Base-by-base conservation (phyloP, 2,329 filamentous ascomycete genomes). In the Epichloe brachyelytri region DNA sequence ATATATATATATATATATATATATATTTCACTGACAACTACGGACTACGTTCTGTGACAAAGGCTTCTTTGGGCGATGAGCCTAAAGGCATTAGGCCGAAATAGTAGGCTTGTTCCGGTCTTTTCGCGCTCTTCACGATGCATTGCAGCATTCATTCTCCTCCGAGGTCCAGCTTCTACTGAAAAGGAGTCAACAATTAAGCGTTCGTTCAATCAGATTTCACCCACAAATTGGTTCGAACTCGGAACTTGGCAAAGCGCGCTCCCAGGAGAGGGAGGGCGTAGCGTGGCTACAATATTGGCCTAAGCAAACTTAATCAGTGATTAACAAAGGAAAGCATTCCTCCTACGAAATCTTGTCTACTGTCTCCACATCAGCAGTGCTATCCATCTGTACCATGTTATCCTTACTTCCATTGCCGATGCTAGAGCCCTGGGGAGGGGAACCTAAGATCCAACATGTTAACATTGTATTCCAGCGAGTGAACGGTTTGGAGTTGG, bases 401-500 rank as follows among this genome's bases (percentile, higher is more conserved):
- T 46, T 39, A 44, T 38, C 43, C 39, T 48, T 40, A 33, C 41
- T 36, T 49, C 50, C 49, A 49, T 15, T 40, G 8, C 20, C 33
- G 39, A 37, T 44, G 39, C 60, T 59, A 79, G 44, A 79, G 68
- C n/a, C 77, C 76, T 4, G 76, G 76, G 76, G 77, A 76, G 76
- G 34, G 77, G 77, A 20, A 79, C 74, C 75, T 79, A 12, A 19
- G 22, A 41, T 15, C 30, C 7, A 38, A 10, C 2, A 11, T 14
- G 33, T 55, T 5, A 54, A 50, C 6, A 26, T 12, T 12, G 5
- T 36, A 39, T 7, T 20, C 17, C 22, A 30, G 14, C 17, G 12
- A 37, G 10, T 38, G 46, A 40, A 4, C 5, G 12, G 11, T 36
- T n/a, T 6, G 38, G n/a, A 12, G 11, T 36, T 5, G 8, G 12